A percentile compares a stretch with the other conserved stretches of the same genome.
Conservation (phyloP, 495 filamentous ascomycete genomes). For the Bombardia bombarda region DNA sequence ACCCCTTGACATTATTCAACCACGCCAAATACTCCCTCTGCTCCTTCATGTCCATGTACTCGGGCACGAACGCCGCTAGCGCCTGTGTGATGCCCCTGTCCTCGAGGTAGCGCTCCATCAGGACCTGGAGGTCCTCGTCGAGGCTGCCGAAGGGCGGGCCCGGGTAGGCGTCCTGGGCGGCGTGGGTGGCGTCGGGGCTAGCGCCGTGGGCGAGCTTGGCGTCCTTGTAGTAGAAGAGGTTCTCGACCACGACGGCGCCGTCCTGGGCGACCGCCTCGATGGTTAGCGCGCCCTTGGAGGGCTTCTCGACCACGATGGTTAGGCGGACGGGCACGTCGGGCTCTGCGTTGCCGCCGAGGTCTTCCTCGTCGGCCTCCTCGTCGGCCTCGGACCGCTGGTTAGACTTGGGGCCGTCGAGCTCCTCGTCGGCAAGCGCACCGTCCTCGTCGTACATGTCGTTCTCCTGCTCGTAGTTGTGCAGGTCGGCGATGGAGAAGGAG, state of each 20-base stretch:
- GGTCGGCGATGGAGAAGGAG: constrained; percentile 87
- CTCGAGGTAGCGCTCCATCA: constrained; percentile 90
- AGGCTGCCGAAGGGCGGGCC: constrained; percentile 90
- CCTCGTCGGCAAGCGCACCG: constrained; percentile 65
- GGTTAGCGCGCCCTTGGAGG: constrained; percentile 66
- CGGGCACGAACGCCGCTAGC: constrained; percentile 83
- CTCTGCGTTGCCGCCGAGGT: constrained; percentile 41
- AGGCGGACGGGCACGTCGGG: constrained; percentile 72
- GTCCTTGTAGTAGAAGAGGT: constrained; percentile 78
- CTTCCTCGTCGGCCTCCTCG: constrained; percentile 41
- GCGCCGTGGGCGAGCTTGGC: constrained; percentile 55
- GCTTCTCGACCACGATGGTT: constrained; percentile 81
- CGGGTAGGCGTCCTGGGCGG: constrained; percentile 67
- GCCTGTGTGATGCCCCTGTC: constrained; percentile 85
- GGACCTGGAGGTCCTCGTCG: constrained; percentile 87
- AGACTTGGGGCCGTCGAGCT: constrained; percentile 42
- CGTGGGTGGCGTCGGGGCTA: constrained; percentile 37
- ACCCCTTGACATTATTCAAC: constrained; percentile 77
- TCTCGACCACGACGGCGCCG: constrained; percentile 81
- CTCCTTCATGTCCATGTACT: constrained; percentile 98
- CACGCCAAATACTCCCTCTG: constrained; percentile 94
- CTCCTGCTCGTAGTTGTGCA: constrained; percentile 62
- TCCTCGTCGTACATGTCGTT: constrained; percentile 21
- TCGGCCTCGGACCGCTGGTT: constrained; percentile 37
- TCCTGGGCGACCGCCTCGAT: constrained; percentile 84